Base-by-base conservation (phyloP, 163 green algal genomes). In the Scenedesmus sp. region DNA sequence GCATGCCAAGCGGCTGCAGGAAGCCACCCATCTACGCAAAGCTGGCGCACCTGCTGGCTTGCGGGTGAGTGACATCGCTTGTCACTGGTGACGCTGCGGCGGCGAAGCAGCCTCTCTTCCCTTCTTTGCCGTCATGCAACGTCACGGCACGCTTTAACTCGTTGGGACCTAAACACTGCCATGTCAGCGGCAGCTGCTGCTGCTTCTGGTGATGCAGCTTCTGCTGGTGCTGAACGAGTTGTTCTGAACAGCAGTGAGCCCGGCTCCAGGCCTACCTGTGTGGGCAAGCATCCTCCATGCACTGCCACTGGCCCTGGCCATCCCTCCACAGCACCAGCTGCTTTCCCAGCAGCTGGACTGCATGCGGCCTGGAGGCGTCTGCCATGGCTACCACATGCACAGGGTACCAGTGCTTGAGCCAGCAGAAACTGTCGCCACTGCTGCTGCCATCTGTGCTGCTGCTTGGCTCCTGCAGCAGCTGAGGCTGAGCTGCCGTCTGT, bases 361-460 rank as follows among this genome's bases (percentile, higher is more conserved):
- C 85, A 89, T 89, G 85, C 16, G 85, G 85, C 68, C 68, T 49
- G 16, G 53, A 68, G 3, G 85, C 43, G 68, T 89, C 85, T 73
- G 95, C 42, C 37, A 85, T 76, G 0, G 91, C 89, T 40, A 88
- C 53, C 7, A 93, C n/a, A 2, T 88, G 68, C 83, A 96, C 87
- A 40, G 93, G 88, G 49, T 95, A 96, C 94, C 94, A 96, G 68
- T 96, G 86, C 53, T 87, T 72, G 18, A 79, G 72, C 93, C 93
- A 96, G 22, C 92, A 49, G 53, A 94, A 95, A 35, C 35, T 46
- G 56, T 40, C n/a, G 56, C 76, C 43, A n/a, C 72, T 81, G 35
- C 35, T 81, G 72, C 37, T 81, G 72, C 0, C 65, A 42, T 40
- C 65, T 76, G 65, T 37, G 65, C 30, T 40, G 2, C 9, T 76